Evolutionary conservation across 495 filamentous ascomycete species (phyloP).

Genomic region (Trichoderma parareesei): DNA sequence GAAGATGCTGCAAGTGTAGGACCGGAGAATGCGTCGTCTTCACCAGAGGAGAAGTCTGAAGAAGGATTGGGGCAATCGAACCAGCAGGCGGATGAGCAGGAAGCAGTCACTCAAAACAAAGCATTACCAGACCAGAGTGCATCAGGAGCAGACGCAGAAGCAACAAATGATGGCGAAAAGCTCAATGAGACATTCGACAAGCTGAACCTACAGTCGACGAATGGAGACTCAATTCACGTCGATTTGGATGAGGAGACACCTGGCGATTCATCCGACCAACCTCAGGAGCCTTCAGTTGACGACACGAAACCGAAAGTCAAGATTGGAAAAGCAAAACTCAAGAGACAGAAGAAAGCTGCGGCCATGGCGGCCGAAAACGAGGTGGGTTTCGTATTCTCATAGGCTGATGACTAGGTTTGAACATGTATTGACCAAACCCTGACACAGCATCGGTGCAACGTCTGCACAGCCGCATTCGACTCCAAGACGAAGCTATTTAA

Average conservation of each 20-base stretch:
- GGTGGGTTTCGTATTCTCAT: conserved; percentile 21
- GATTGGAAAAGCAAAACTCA: conserved; percentile 81
- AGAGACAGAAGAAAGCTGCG: conserved; percentile 71
- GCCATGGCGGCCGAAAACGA: conserved; percentile 26
- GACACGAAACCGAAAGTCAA: conserved; percentile 33
- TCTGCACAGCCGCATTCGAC: conserved; percentile 55
- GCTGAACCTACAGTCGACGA: neutral
- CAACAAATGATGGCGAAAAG: neutral
- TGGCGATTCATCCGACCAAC: conserved; percentile 6
- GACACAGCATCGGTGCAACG: conserved; percentile 45
- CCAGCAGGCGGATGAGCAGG: neutral
- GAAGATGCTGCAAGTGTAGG: neutral
- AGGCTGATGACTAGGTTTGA: neutral
- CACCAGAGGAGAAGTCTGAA: neutral
- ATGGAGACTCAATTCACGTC: neutral
- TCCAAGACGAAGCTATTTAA: conserved; percentile 68
- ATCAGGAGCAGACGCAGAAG: neutral
- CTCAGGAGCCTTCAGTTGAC: neutral
- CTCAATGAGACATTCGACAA: neutral
- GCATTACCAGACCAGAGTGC: neutral
- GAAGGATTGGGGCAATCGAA: neutral
- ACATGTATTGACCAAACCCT: neutral
- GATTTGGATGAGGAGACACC: conserved; percentile 16
- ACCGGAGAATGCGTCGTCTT: neutral
- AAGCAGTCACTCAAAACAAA: neutral